These are phyloP conservation scores for Schoenoplectus tabernaemontani DNA, from an alignment of 202 grass and related monocot species.

Conservation along the genomic window DNA sequence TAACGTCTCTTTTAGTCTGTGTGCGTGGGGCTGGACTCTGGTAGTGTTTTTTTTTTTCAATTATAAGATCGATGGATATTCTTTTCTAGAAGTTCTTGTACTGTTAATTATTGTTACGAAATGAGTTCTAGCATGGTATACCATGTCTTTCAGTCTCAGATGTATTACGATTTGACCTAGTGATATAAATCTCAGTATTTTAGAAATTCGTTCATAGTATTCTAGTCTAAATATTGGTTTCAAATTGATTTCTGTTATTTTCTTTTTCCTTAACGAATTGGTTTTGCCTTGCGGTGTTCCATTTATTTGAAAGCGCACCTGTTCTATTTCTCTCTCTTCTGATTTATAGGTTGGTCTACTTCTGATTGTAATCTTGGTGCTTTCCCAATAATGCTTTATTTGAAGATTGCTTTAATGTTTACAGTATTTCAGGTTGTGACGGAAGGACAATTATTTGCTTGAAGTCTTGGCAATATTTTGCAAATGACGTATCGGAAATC, in stretches of 20 bases:
- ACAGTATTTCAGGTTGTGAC: too few species aligned
- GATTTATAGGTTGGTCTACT: background rate
- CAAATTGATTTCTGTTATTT: background rate
- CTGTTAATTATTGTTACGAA: constrained; percentile 18
- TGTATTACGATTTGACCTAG: background rate
- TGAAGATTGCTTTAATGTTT: background rate
- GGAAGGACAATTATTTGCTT: too few species aligned
- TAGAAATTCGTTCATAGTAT: background rate
- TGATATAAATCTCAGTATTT: background rate
- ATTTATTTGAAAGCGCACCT: background rate
- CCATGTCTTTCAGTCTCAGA: background rate
- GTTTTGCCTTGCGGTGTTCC: background rate
- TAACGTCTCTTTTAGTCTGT: background rate
- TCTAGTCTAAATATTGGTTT: background rate
- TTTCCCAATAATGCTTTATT: background rate
- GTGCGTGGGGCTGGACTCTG: background rate
- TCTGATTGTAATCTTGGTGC: background rate
- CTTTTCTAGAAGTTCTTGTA: constrained; percentile 20
- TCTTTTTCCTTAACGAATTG: background rate
- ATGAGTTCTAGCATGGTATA: background rate
- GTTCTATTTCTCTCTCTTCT: background rate
- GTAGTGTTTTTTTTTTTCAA: constrained; percentile 16
- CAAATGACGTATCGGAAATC: too few species aligned
- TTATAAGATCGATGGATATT: constrained; percentile 24
- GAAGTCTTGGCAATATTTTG: too few species aligned